phyloP scores from a whole-genome alignment of 1,139 yeast species.

The Geotrichum carabidarum region DNA sequence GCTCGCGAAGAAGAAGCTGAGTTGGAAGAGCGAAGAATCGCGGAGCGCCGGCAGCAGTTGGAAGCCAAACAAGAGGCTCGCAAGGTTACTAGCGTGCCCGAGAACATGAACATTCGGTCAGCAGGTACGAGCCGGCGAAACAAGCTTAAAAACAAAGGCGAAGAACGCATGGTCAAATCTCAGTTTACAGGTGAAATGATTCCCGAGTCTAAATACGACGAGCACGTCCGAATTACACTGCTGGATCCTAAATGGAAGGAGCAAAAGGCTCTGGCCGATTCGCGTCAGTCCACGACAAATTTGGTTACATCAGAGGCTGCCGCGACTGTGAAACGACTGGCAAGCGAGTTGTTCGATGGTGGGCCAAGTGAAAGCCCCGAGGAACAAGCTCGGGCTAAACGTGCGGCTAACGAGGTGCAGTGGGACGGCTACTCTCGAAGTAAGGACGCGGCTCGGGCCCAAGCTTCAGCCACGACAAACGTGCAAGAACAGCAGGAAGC shows the following conservation, averaged over 20 bases:
- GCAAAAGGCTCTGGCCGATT: slow-evolving; percentile 58
- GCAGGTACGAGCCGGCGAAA: slow-evolving; percentile 62
- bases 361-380: slow-evolving; percentile 9
- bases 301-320: slow-evolving; percentile 66
- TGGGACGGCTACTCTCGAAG: slow-evolving; percentile 33
- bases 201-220: slow-evolving; percentile 67
- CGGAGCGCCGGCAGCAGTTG: slow-evolving; percentile 16
- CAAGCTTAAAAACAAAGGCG: slow-evolving; percentile 32
- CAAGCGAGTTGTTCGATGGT: slow-evolving; percentile 34
- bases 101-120: slow-evolving; percentile 58
- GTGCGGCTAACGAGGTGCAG: slow-evolving; percentile 26
- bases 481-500: slow-evolving; percentile 26
- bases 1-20: slow-evolving; percentile 12
- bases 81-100: slow-evolving; percentile 35
- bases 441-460: slow-evolving; percentile 25
- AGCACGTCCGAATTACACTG: slow-evolving; percentile 64
- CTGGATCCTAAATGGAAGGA: slow-evolving; percentile 75
- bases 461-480: slow-evolving; percentile 27
- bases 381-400: slow-evolving; percentile 21
- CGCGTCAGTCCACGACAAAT: slow-evolving; percentile 58
- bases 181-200: slow-evolving; percentile 68
- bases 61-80: slow-evolving; percentile 19
- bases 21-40: slow-evolving; percentile 12
- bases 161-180: slow-evolving; percentile 52
- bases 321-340: slow-evolving; percentile 63